Evolutionary conservation across 2,329 filamentous ascomycete species (phyloP).

Genomic region (Sclerotiophoma versabilis): DNA sequence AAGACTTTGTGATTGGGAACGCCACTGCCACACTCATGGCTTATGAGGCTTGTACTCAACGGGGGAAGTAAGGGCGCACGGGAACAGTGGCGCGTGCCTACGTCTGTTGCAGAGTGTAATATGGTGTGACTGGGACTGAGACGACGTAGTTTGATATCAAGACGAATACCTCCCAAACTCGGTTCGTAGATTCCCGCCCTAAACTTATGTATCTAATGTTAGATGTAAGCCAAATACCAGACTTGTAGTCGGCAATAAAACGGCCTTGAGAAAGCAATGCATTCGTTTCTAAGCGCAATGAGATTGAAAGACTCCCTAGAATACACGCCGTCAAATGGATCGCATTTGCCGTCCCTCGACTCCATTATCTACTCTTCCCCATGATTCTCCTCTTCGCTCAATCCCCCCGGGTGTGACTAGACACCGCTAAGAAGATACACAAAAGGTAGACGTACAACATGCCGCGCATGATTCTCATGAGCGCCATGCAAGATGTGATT

Average conservation of each 20-base stretch:
- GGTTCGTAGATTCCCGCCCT: too few relatives aligned
- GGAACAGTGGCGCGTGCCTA: neutral
- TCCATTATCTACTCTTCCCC: constrained; percentile 44
- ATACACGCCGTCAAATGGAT: constrained; percentile 47
- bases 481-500: constrained; percentile 38
- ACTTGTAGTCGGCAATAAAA: too few relatives aligned
- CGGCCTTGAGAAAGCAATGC: constrained; percentile 37
- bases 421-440: constrained; percentile 40
- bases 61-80: too few relatives aligned
- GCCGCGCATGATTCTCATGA: constrained; percentile 29
- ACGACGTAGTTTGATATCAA: too few relatives aligned
- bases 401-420: constrained; percentile 11
- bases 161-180: too few relatives aligned
- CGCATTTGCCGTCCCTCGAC: constrained; percentile 39
- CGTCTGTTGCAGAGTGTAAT: too few relatives aligned
- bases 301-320: constrained; percentile 43
- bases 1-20: neutral
- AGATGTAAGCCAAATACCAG: too few relatives aligned
- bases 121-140: too few relatives aligned
- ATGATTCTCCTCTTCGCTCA: constrained; percentile 9
- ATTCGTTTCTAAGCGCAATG: constrained; percentile 45
- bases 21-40: neutral
- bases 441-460: constrained; percentile 47
- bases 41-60: neutral
- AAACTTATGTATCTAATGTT: too few relatives aligned